Conservation (phyloP, 2,329 filamentous ascomycete species). For the Parascedosporium putredinis region DNA sequence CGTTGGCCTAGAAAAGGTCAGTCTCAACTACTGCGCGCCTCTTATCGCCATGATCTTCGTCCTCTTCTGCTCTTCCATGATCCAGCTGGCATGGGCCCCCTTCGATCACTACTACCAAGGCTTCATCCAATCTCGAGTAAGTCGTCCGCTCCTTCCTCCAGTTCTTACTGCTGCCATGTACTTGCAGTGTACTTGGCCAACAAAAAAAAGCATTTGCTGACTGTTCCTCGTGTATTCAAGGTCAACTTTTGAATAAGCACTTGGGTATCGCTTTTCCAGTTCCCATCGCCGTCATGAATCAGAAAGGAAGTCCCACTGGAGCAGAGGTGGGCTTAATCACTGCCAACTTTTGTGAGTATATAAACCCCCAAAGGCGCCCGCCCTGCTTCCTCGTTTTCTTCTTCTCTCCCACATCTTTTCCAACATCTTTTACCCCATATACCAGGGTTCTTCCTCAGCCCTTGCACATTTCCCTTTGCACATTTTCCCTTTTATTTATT, state of each 20-base stretch:
- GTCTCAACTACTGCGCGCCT: slow-evolving; percentile 34
- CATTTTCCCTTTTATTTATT: not conserved
- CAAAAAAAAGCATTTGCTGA: not conserved
- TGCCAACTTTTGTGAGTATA: slow-evolving; percentile 30
- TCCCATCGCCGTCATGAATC: slow-evolving; percentile 35
- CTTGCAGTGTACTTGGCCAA: not conserved
- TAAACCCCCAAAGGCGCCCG: not conserved
- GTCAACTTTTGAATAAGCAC: slow-evolving; percentile 39
- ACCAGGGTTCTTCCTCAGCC: too few relatives aligned
- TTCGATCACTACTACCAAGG: slow-evolving; percentile 19
- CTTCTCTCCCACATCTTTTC: not conserved
- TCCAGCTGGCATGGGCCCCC: slow-evolving; percentile 12
- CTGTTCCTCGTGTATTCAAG: slow-evolving; percentile 18
- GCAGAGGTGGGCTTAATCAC: slow-evolving; percentile 30
- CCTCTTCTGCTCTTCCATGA: slow-evolving; percentile 23
- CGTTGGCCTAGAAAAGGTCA: slow-evolving; percentile 19
- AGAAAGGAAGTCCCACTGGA: slow-evolving; percentile 20
- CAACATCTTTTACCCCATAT: not conserved
- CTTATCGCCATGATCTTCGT: slow-evolving; percentile 36
- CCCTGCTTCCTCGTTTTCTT: not conserved
- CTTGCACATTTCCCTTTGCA: not conserved
- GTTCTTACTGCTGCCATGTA: not conserved
- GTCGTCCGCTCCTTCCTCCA: not conserved
- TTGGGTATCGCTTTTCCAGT: slow-evolving; percentile 41
- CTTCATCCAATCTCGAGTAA: slow-evolving; percentile 24